Percentiles rank a stretch among this genome's conserved stretches.
Evolutionary conservation across 129 eudicot species (phyloP).

Genomic region (Flaveria brownii): DNA sequence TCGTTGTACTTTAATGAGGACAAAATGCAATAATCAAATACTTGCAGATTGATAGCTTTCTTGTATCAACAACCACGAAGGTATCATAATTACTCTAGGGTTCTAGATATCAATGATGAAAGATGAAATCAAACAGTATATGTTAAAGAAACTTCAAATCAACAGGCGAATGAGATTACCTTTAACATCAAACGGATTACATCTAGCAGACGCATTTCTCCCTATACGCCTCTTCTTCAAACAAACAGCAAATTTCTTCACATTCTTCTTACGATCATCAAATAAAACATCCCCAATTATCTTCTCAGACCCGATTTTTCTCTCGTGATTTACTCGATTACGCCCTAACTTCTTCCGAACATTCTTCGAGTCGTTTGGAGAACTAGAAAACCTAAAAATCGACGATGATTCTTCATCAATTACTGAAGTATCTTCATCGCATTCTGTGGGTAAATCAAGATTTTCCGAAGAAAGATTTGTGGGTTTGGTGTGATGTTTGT

Average conservation of each 20-base stretch:
- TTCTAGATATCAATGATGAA: background rate
- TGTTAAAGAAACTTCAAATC: background rate
- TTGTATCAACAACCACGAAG: background rate
- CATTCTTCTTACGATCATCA: conserved; percentile 42
- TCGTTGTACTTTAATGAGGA: background rate
- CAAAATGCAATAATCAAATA: background rate
- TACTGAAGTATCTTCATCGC: conserved; percentile 17
- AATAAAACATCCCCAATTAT: conserved; percentile 32
- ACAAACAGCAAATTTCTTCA: conserved; percentile 51
- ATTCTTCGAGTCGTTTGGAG: conserved; percentile 36
- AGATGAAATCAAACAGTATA: background rate
- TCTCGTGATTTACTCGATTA: conserved; percentile 30
- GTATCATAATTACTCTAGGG: background rate
- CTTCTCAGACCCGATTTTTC: conserved; percentile 27
- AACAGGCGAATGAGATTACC: conserved; percentile 36
- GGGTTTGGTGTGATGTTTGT: conserved; percentile 24
- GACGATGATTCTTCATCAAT: conserved; percentile 27
- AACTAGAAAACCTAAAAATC: conserved; percentile 72
- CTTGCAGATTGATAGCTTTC: background rate
- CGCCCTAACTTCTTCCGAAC: conserved; percentile 35
- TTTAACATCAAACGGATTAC: conserved; percentile 55
- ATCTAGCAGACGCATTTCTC: conserved; percentile 44
- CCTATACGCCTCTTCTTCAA: conserved; percentile 67
- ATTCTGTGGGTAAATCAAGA: conserved; percentile 16
- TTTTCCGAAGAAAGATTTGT: conserved; percentile 17